Percentiles rank a stretch among this genome's conserved stretches.
Evolutionary conservation across 2,329 filamentous ascomycete genomes (phyloP).

Genomic region (Fusarium sp.): DNA sequence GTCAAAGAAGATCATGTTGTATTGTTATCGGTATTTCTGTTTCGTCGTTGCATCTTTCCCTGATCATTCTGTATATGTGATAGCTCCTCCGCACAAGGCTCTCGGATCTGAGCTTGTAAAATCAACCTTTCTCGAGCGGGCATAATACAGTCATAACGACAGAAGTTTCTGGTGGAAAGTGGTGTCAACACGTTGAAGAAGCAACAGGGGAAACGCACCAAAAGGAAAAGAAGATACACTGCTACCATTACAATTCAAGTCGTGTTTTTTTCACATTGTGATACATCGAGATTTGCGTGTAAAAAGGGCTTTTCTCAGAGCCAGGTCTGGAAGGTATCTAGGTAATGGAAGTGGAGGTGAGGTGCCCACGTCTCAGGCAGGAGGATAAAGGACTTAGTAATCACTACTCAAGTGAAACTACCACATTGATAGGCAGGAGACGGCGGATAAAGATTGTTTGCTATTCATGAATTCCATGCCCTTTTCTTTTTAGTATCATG

Average conservation of each 20-base stretch:
- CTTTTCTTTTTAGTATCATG: neutral
- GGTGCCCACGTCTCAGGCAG: neutral
- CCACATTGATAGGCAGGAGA: neutral
- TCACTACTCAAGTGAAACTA: neutral
- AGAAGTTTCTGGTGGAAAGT: neutral
- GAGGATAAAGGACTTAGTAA: neutral
- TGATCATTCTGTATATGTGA: neutral
- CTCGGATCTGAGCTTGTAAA: neutral
- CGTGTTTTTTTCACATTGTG: neutral
- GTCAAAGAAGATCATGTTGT: neutral
- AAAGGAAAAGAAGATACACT: neutral
- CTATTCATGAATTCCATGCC: neutral
- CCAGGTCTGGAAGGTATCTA: neutral
- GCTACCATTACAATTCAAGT: neutral
- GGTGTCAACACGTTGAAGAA: neutral
- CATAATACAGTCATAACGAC: neutral
- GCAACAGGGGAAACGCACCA: neutral
- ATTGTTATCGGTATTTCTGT: neutral
- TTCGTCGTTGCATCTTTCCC: neutral
- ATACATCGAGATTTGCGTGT: neutral
- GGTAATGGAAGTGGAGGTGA: neutral
- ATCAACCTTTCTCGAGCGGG: neutral
- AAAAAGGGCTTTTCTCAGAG: fast-evolving
- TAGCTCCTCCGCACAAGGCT: neutral
- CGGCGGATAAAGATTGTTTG: neutral